Conservation (phyloP, 495 filamentous ascomycete genomes). For the Pseudoneurospora amorphoporcata region DNA sequence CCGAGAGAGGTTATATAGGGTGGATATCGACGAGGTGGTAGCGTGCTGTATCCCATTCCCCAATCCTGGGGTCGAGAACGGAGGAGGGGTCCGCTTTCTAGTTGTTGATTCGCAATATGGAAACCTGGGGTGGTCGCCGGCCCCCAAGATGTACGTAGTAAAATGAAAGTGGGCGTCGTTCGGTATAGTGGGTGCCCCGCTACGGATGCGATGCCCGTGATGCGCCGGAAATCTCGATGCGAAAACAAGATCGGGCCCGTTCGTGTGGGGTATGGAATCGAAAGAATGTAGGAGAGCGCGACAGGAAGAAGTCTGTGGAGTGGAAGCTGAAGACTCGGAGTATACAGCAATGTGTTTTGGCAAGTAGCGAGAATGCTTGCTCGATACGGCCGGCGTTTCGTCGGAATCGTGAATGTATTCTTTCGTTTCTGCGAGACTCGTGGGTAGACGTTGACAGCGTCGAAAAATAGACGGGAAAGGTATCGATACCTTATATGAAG, state of each 20-base stretch:
- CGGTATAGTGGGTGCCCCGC: not conserved
- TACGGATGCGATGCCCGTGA: not conserved
- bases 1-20: not conserved
- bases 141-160: not conserved
- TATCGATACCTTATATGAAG: not conserved
- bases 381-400: not conserved
- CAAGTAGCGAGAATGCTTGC: not conserved
- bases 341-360: not conserved
- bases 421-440: not conserved
- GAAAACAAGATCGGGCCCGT: not conserved
- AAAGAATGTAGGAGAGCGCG: not conserved
- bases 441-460: not conserved
- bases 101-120: not conserved
- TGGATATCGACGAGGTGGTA: not conserved
- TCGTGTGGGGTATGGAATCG: not conserved
- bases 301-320: not conserved
- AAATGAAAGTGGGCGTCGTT: not conserved
- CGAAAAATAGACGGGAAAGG: not conserved
- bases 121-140: not conserved
- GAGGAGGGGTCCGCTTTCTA: not conserved
- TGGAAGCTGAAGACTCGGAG: not conserved
- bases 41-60: not conserved
- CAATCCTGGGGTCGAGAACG: not conserved
- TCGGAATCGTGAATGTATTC: not conserved
- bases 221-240: not conserved